Evolutionary conservation across 805 yeast genomes (phyloP), one percentile per base, ranked within the genome.

Genomic region (Kodamaea kaohsiungensis): DNA sequence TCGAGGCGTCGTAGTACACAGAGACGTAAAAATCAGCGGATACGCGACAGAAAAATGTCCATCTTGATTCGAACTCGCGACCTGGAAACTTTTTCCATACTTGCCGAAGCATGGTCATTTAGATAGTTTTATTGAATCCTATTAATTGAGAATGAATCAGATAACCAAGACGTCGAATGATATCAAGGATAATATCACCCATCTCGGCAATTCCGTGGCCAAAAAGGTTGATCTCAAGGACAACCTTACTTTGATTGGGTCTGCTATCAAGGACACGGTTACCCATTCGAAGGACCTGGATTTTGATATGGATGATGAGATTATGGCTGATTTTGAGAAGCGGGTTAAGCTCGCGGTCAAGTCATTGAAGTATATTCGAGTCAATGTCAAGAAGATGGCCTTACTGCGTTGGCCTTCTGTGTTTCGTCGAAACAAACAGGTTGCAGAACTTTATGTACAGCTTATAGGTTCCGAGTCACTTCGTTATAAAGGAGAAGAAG

Each of bases 341-440:
- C 66, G 64, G 51, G 53, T 58, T 56, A 22, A 62, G 68, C 12
- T 53, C 8, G 46, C 56, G 12, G 63, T 75, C 30, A 73, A 76
- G 17, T 85, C 83, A 1, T 62, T 82, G 39, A 72, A 73, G 46
- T 81, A 68, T 54, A 56, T 81, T 16, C 56, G 54, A 7, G 42
- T 56, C 18, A 76, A 72, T 51, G 61, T 71, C 35, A 59, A 61
- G 37, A 55, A 65, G 46, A 46, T 65, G 43, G 59, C 65, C n/a
- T 54, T 60, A 48, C 43, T 19, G 9, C 54, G 69, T 55, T 66
- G 73, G 67, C 71, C 72, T 18, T 49, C 53, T 8, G 38, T 73
- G 9, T 67, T 80, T 60, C 69, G 74, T 19, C 59, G 65, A 4
- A 68, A 74, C 19, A 56, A 68, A 49, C 67, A 65, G 33, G 59